Evolutionary conservation across 2,329 filamentous ascomycete species (phyloP), one percentile per base, ranked within the genome.

Genomic region (Phoma sp.): DNA sequence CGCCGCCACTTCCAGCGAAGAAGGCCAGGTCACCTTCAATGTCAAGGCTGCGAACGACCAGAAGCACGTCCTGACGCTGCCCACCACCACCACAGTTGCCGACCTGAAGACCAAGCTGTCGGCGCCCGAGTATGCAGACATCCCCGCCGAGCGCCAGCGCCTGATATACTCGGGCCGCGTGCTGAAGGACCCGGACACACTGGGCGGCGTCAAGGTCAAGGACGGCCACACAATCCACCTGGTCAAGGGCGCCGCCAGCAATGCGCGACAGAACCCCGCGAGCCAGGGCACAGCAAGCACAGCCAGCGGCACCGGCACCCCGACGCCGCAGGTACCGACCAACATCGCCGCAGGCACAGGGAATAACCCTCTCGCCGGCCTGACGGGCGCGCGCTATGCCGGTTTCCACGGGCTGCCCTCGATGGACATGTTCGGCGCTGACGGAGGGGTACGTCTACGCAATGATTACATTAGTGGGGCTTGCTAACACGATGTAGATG

Each of bases 121-220:
- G 5, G 84, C 85, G 26, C 78, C 87, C 53, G 92, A 96, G 66
- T 91, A 88, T 71, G 93, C 96, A 75, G 89, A 96, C 74, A 87
- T 96, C 50, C 89, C 95, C 28, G 83, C 88, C 47, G 92, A 96
- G 71, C 87, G 92, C 65, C 93, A 98, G 79, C 91, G 95, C 57
- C 83, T 99, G 60, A 99, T 99, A 78, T 99, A 98, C 81, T 97
- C 93, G 5, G 95, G 95, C 47, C 89, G 93, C 57, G 93, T 99
- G 57, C 87, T 99, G 80, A 99, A 98, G 81, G 95, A 99, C 74
- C 87, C 89, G 54, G 93, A 99, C 67, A 88, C 90, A 0, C 80
- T 99, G 36, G 86, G 83, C 60, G 86, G 86, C 51, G 96, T 96
- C 81, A 98, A 97, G 82, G 93, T 99, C 77, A 97, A 97, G 82